Conservation (phyloP, 2,329 filamentous ascomycete species). For the Podosphaera aphanis region DNA sequence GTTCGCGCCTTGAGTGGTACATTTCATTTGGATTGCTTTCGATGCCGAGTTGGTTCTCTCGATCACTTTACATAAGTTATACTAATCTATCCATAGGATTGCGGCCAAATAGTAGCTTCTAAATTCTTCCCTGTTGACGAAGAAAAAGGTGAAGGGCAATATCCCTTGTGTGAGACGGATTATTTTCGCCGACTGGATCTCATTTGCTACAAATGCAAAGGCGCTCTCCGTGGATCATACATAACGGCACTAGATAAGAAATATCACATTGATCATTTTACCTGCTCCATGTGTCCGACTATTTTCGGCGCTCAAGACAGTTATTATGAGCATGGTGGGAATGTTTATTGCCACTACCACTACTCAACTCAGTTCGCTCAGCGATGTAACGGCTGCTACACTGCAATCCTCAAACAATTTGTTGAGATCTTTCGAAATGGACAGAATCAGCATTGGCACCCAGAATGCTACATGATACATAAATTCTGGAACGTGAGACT, state of each 20-base stretch:
- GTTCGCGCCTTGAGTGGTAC: constrained; percentile 83
- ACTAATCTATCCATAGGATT: constrained; percentile 41
- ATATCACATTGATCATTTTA: constrained; percentile 98
- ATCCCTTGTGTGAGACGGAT: constrained; percentile 90
- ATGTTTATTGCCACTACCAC: constrained; percentile 95
- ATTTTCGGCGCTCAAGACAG: constrained; percentile 97
- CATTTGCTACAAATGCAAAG: constrained; percentile 76
- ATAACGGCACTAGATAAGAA: constrained; percentile 95
- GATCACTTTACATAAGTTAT: background rate
- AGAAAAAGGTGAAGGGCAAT: constrained; percentile 63
- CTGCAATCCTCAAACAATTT: constrained; percentile 93
- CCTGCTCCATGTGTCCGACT: constrained; percentile 85
- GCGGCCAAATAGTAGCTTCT: constrained; percentile 85
- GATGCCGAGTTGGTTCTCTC: constrained; percentile 47
- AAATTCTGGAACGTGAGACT: constrained; percentile 98
- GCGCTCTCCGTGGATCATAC: constrained; percentile 83
- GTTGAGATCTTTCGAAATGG: constrained; percentile 97
- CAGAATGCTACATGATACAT: constrained; percentile 99
- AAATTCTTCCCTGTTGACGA: constrained; percentile 97
- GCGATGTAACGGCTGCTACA: constrained; percentile 87
- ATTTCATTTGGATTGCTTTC: constrained; percentile 94
- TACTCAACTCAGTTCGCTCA: constrained; percentile 96
- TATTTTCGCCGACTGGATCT: constrained; percentile 86
- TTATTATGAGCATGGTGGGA: constrained; percentile 93
- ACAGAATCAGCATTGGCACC: constrained; percentile 97